phyloP scores from a whole-genome alignment of 2,329 filamentous ascomycete genomes.

The Colletotrichum phormii region DNA sequence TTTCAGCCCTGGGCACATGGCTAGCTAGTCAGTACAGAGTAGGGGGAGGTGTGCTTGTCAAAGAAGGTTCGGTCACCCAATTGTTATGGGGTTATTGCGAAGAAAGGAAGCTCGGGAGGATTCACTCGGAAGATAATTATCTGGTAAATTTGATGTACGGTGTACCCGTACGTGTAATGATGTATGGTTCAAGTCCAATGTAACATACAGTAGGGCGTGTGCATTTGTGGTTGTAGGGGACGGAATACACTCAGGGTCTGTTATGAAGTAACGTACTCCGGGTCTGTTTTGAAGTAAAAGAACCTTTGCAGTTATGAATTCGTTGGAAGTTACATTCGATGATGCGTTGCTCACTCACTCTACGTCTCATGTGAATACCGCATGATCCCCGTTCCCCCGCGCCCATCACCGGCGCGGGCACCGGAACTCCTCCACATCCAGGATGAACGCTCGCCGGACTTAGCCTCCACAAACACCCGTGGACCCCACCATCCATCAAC shows the following conservation, averaged over 20 bases:
- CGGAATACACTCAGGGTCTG: background rate
- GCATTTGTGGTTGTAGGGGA: no score
- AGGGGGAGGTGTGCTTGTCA: background rate
- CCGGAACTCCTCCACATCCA: constrained; percentile 20
- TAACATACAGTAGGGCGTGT: background rate
- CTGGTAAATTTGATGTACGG: background rate
- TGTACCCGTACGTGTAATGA: background rate
- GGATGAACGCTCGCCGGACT: background rate
- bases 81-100: background rate
- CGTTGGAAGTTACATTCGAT: background rate
- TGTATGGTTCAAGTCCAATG: background rate
- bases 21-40: background rate
- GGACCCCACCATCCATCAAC: constrained; percentile 3
- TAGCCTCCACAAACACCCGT: constrained; percentile 23
- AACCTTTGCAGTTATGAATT: background rate
- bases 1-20: constrained; percentile 3
- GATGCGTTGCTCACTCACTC: background rate
- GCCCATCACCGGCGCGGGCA: background rate
- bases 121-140: background rate
- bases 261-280: background rate
- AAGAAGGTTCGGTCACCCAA: background rate
- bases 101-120: background rate
- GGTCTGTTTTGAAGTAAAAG: background rate
- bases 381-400: constrained; percentile 7
- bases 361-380: background rate